Base-by-base conservation (phyloP, 352 stramenopile species). In the Phytophthora cryptogea region DNA sequence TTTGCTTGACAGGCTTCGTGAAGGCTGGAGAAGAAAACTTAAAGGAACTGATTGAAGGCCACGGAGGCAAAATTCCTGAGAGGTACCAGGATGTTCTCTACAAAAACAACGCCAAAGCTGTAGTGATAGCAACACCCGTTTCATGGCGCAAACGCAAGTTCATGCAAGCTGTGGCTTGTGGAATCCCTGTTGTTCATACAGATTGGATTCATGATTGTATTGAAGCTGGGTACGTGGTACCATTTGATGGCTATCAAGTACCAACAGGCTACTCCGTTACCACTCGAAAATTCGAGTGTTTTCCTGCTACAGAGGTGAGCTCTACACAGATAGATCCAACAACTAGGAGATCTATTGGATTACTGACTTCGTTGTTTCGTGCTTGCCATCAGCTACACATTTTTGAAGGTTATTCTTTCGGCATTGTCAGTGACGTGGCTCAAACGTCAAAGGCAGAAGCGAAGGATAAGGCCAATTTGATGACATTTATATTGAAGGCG, bases 71-170 rank as follows among this genome's bases (percentile, higher is more conserved):
- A 53, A 65, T 93, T 9, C 57, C 54, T 7, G 72, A 85, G 13
- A 63, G 64, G 2, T 69, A 80, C 27, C 59, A 87, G 39, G 75
- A 89, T 49, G 48, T 86, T 8, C 32, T 89, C 4, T 68, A 74
- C 16, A 76, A 71, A 36, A 66, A 57, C 20, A 88, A 83, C 37
- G 13, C 39, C 0, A 90, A 89, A 50, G 78, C 74, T 0, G 76
- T 91, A 6, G 79, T 93, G 26, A 90, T 94, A 16, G 80, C 83
- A 9, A 94, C 81, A 0, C 74, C 83, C 3, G 70, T 89, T 14
- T 83, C 83, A 6, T 92, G 81, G 78, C 77, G 86, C 14, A 91
- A 91, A 26, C 73, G 79, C 35, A 94, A 94, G 70, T 90, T 91
- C 61, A 85, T 90, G 68, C 78, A 84, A 55, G 86, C 86, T 5